Evolutionary conservation across 2,329 filamentous ascomycete species (phyloP), one percentile per base, ranked within the genome.

Genomic region (Camptophora hylomeconis): DNA sequence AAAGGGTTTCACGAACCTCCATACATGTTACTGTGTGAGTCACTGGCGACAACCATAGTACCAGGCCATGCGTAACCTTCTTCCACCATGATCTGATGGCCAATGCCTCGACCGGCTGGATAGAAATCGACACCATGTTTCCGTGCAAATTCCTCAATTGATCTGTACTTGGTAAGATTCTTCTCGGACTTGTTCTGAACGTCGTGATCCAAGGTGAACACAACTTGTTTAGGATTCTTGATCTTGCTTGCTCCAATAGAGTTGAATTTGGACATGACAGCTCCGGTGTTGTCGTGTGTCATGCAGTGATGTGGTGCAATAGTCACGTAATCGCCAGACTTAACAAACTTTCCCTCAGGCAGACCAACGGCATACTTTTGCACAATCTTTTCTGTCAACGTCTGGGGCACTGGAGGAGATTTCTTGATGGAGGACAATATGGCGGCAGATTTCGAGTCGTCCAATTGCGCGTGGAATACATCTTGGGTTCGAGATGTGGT

Each of bases 41-140:
- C 60, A 1, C 71, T 79, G 0, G 81, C 87, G 1, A 94, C 84
- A 0, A 69, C 71, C 28, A 94, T 53, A 0, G 81, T 92, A 2
- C 81, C 79, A 0, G 87, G 87, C 83, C 83, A 95, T 46, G 62
- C 78, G 62, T 65, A 83, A 9, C 75, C 77, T 51, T 82, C 82
- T 51, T 93, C 84, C 0, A 92, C 71, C 79, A 89, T 84, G 42
- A 87, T 76, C 53, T 94, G 87, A 51, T 94, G 87, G 0, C 84
- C 86, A 46, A 93, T 93, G 8, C 82, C 82, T 24, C 72, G 57
- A 2, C 80, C 81, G 1, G 81, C 76, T 1, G 74, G 75, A 45
- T 77, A 92, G 49, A 86, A 84, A 33, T 74, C 63, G 1, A 92
- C 67, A 2, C 79, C 80, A 34, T 94, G 81, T 37, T 72, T 64